These are phyloP conservation scores for Dictyostelium capitatum DNA, from an alignment of 78 protist species.

Conservation along the genomic window DNA sequence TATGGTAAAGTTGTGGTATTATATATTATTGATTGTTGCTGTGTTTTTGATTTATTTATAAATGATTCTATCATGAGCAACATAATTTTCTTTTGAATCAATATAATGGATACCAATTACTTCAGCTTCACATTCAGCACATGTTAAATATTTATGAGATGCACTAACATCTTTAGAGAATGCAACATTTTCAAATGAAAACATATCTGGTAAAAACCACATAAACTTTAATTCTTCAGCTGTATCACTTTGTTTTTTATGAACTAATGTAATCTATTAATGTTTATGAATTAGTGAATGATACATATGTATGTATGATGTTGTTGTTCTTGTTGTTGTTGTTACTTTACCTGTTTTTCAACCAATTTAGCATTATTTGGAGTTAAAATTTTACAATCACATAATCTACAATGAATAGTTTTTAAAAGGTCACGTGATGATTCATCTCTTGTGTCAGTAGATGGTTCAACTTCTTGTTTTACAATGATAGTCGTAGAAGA, in stretches of 20 bases:
- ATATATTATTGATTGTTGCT: not conserved
- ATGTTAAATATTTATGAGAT: constrained; percentile 71
- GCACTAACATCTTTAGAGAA: constrained; percentile 62
- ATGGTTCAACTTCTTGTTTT: constrained; percentile 53
- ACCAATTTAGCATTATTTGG: constrained; percentile 58
- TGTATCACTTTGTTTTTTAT: constrained; percentile 46
- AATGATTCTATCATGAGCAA: constrained; percentile 73
- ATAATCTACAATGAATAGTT: constrained; percentile 69
- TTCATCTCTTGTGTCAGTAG: not conserved
- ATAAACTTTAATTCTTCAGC: constrained; percentile 50
- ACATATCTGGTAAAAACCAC: constrained; percentile 82
- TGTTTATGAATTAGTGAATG: not conserved
- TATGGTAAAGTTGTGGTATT: too few species aligned
- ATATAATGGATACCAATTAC: constrained; percentile 66
- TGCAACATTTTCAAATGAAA: constrained; percentile 79
- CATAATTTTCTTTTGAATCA: constrained; percentile 66
- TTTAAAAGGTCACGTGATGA: constrained; percentile 6
- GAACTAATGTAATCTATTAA: constrained; percentile 32
- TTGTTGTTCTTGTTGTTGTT: not conserved
- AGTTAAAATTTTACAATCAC: constrained; percentile 45
- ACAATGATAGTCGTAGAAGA: constrained; percentile 1
- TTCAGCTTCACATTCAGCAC: constrained; percentile 79
- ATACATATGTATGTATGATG: not conserved
- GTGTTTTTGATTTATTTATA: constrained; percentile 48
- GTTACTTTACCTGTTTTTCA: constrained; percentile 34